Evolutionary conservation across 441 rosid species (phyloP).

Genomic region (Aleurites moluccanus): DNA sequence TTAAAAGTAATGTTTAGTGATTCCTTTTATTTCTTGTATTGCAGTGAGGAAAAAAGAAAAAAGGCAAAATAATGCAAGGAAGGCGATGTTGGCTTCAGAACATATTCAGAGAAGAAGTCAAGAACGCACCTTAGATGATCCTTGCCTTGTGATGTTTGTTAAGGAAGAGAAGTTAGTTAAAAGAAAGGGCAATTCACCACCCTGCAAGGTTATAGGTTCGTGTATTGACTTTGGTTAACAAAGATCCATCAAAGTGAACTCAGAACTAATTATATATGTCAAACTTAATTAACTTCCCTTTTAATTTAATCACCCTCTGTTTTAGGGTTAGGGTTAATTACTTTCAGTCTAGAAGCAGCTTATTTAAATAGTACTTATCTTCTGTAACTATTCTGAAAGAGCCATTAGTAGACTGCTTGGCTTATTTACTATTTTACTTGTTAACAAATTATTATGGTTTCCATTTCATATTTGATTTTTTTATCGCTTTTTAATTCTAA

Average conservation of each 20-base stretch:
- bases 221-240: slow-evolving; percentile 76
- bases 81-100: slow-evolving; percentile 14
- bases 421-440: not conserved
- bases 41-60: slow-evolving; percentile 15
- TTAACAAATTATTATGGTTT: not conserved
- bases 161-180: slow-evolving; percentile 12
- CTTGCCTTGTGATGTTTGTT: slow-evolving; percentile 41
- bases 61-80: not conserved
- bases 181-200: slow-evolving; percentile 31
- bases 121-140: slow-evolving; percentile 85
- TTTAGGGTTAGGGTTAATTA: not conserved
- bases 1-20: too few species aligned
- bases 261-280: not conserved
- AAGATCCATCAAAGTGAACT: not conserved
- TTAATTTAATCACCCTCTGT: not conserved
- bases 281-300: not conserved
- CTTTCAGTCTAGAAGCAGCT: not conserved
- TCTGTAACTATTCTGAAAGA: not conserved
- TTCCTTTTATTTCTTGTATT: not conserved
- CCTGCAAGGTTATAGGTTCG: slow-evolving; percentile 59
- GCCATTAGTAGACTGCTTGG: not conserved
- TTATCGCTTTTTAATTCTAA: too few species aligned
- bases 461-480: not conserved
- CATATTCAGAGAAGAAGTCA: slow-evolving; percentile 53
- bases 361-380: not conserved